Evolutionary conservation across 2,329 filamentous ascomycete species (phyloP).

Genomic region (Fusarium sp.): DNA sequence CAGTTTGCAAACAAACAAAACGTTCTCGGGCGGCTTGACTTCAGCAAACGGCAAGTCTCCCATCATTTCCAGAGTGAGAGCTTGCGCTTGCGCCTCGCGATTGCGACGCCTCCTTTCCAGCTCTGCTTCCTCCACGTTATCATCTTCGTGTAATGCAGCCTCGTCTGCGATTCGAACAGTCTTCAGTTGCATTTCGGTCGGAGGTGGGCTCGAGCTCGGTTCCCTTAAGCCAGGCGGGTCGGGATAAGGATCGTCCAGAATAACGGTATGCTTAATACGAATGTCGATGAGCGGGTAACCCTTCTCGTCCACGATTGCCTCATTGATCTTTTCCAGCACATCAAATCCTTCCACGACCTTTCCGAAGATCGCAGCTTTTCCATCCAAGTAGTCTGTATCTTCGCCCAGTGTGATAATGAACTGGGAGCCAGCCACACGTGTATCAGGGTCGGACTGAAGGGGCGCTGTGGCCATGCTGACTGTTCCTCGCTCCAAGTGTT

Average conservation of each 20-base stretch:
- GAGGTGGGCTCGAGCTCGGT: slow-evolving; percentile 82
- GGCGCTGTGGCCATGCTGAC: slow-evolving; percentile 98
- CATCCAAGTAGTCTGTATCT: slow-evolving; percentile 89
- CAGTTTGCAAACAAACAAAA: slow-evolving; percentile 97
- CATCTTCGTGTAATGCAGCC: slow-evolving; percentile 80
- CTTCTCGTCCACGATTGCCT: slow-evolving; percentile 85
- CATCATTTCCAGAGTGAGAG: slow-evolving; percentile 96
- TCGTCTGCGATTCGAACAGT: slow-evolving; percentile 94
- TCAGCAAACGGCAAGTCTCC: slow-evolving; percentile 97
- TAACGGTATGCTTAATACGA: slow-evolving; percentile 89
- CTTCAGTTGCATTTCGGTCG: slow-evolving; percentile 85
- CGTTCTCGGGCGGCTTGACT: slow-evolving; percentile 96
- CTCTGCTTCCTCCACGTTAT: slow-evolving; percentile 78
- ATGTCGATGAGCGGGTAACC: slow-evolving; percentile 94
- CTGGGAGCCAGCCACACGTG: slow-evolving; percentile 86
- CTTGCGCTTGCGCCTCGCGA: slow-evolving; percentile 91
- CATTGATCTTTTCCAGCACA: slow-evolving; percentile 91
- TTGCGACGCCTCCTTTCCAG: slow-evolving; percentile 84
- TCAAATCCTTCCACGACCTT: slow-evolving; percentile 97
- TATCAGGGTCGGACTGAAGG: slow-evolving; percentile 79
- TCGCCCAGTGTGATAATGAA: slow-evolving; percentile 94
- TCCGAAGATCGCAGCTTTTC: slow-evolving; percentile 94
- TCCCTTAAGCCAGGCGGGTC: slow-evolving; percentile 82
- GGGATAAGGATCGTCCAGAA: slow-evolving; percentile 91
- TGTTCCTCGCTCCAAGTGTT: slow-evolving; percentile 88